A percentile compares a stretch with the other conserved stretches of the same genome.
Conservation (phyloP, 1,284 basidiomycete genomes). For the Schizophyllum commune region DNA sequence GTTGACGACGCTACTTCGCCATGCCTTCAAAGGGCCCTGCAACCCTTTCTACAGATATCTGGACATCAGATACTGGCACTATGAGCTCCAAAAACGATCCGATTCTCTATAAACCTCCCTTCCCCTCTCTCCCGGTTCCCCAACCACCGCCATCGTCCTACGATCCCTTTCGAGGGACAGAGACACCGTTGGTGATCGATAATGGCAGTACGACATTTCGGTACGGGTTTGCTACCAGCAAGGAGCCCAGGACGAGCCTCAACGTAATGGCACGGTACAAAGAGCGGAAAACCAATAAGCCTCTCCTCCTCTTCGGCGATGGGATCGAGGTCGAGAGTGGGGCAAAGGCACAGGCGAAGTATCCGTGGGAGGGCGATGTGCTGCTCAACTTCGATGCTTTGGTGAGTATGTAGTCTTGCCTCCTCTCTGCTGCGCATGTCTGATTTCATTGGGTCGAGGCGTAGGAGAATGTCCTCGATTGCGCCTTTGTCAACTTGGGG, state of each 20-base stretch:
- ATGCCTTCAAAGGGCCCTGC: too few species aligned
- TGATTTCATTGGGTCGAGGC: constrained; percentile 16
- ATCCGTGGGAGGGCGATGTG: constrained; percentile 88
- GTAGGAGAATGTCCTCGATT: constrained; percentile 93
- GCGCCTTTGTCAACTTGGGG: constrained; percentile 82
- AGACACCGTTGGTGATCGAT: constrained; percentile 81
- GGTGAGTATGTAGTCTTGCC: constrained; percentile 45
- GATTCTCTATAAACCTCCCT: not conserved
- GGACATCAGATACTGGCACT: not conserved
- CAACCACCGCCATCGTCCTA: constrained; percentile 29
- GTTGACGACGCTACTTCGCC: too few species aligned
- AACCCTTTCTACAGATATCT: too few species aligned
- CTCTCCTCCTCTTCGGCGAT: constrained; percentile 77
- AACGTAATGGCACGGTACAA: constrained; percentile 83
- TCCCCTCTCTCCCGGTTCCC: constrained; percentile 22
- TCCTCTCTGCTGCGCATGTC: constrained; percentile 4
- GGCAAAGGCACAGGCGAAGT: constrained; percentile 68
- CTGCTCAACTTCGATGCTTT: constrained; percentile 85
- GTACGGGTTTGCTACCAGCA: constrained; percentile 73
- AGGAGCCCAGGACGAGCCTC: constrained; percentile 45
- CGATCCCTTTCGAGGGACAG: constrained; percentile 31
- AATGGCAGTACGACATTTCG: constrained; percentile 85
- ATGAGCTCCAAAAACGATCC: not conserved
- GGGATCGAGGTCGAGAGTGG: constrained; percentile 80
- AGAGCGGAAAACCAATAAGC: constrained; percentile 78